Evolutionary conservation across 2,329 filamentous ascomycete genomes (phyloP).

Genomic region (Dactylella cylindrospora): DNA sequence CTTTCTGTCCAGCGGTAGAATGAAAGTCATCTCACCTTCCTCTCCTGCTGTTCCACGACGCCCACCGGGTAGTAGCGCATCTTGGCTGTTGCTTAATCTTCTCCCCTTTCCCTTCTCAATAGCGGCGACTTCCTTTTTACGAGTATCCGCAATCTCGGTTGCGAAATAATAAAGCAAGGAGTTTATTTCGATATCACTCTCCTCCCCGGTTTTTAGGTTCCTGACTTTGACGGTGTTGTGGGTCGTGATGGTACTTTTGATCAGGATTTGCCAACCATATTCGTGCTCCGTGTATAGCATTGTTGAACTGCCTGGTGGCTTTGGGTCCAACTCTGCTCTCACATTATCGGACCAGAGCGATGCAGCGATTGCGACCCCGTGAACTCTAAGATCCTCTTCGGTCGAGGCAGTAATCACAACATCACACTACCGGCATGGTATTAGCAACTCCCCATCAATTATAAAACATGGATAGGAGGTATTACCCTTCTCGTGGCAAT

Average conservation of each 20-base stretch:
- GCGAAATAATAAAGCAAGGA: constrained; percentile 80
- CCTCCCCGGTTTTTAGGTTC: constrained; percentile 74
- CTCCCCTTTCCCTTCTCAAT: constrained; percentile 51
- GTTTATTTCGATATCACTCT: constrained; percentile 71
- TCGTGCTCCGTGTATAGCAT: constrained; percentile 74
- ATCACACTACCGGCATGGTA: constrained; percentile 64
- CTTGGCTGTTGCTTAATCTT: constrained; percentile 40
- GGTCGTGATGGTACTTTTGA: constrained; percentile 60
- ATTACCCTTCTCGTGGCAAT: constrained; percentile 62
- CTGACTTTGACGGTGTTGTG: constrained; percentile 70
- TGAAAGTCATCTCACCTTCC: constrained; percentile 70
- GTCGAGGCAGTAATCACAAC: constrained; percentile 89
- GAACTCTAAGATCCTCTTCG: constrained; percentile 69
- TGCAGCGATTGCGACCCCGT: constrained; percentile 63
- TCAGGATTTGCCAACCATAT: constrained; percentile 77
- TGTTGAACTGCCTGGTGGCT: constrained; percentile 77
- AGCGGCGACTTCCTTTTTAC: constrained; percentile 62
- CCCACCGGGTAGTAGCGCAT: constrained; percentile 50
- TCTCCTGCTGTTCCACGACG: constrained; percentile 51
- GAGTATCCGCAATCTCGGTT: constrained; percentile 76
- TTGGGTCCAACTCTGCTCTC: constrained; percentile 81
- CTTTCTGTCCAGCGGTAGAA: constrained; percentile 78
- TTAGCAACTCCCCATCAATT: background rate
- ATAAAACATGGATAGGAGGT: background rate
- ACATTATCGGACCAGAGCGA: constrained; percentile 78